Base-by-base conservation (phyloP, 805 yeast species). In the Torulaspora gathmanii region DNA sequence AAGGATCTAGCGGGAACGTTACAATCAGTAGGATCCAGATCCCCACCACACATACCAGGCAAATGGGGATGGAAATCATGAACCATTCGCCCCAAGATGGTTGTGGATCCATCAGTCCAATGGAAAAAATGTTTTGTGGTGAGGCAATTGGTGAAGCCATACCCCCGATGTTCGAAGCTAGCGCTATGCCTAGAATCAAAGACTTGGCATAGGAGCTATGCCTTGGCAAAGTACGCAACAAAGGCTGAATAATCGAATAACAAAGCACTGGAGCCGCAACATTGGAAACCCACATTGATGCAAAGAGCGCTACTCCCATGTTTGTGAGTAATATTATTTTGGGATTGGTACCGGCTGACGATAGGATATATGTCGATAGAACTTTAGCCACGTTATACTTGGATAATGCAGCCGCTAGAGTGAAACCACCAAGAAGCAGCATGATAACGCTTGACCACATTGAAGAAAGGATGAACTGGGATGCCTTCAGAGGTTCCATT, bases 141-240 rank as follows among this genome's bases (percentile, higher is more conserved):
- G 96, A 87, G 1, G 97, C 90, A 59, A 91, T 91, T 6, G 99
- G 99, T 3, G 96, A 87, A 0, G 96, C 84, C 95, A 90, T 91
- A 53, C 99, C 99, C 17, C 96, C 98, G 38, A 91, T 72, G 61
- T 91, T 88, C 6, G 95, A 84, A 1, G 98, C 95, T 45, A 91
- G 70, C 0, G 98, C 98, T 54, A 91, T 85, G 35, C 97, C 98
- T 37, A 91, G 68, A 40, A 91, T 84, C 55, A 91, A 72, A 1
- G 95, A 88, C 60, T 86, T 83, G 6, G 86, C 86, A 57, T 88
- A 87, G 3, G 80, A 75, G 17, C 90, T 82, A 10, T 80, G 80
- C 39, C 84, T 79, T 16, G 95, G 95, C 34, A 90, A 69, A 0
- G 95, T 86, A 58, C 96, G 75, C 53, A 91, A 70, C 17, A 91